Conservation (phyloP, 352 stramenopile genomes). For the Plasmopara halstedii region DNA sequence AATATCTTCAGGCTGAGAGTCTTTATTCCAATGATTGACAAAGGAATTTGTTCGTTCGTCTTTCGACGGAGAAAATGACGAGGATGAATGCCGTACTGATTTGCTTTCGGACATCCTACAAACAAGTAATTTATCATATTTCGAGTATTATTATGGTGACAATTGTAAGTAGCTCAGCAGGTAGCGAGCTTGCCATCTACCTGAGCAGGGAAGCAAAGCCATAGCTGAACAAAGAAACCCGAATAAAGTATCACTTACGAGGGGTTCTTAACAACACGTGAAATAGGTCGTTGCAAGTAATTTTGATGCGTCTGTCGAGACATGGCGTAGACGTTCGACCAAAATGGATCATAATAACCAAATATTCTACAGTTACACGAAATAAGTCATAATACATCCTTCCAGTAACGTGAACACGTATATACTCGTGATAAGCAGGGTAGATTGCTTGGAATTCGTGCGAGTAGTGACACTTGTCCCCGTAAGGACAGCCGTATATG, state of each 20-base stretch:
- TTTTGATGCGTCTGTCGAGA: conserved; percentile 10
- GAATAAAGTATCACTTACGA: conserved; percentile 24
- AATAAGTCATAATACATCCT: background rate
- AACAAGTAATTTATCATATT: background rate
- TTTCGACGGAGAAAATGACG: conserved; percentile 3
- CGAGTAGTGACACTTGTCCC: conserved; percentile 46
- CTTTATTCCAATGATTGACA: conserved; percentile 12
- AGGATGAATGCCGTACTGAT: conserved; percentile 1
- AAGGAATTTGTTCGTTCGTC: conserved; percentile 22
- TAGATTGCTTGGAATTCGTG: conserved; percentile 30
- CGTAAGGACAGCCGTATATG: conserved; percentile 39
- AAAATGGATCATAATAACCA: conserved; percentile 9
- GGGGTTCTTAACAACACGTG: conserved; percentile 3
- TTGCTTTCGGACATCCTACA: conserved; percentile 13
- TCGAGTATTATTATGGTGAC: too few species aligned
- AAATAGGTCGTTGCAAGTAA: conserved; percentile 14
- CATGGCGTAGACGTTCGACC: conserved; percentile 9
- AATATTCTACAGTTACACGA: conserved; percentile 1
- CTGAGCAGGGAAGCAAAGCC: conserved; percentile 6
- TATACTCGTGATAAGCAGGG: conserved; percentile 21
- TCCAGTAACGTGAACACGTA: background rate
- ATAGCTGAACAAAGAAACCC: conserved; percentile 4
- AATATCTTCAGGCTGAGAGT: conserved; percentile 1
- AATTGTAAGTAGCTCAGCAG: conserved; percentile 1
- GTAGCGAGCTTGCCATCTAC: conserved; percentile 17